Evolutionary conservation across 352 stramenopile genomes (phyloP).

Genomic region (Detonula confervacea): DNA sequence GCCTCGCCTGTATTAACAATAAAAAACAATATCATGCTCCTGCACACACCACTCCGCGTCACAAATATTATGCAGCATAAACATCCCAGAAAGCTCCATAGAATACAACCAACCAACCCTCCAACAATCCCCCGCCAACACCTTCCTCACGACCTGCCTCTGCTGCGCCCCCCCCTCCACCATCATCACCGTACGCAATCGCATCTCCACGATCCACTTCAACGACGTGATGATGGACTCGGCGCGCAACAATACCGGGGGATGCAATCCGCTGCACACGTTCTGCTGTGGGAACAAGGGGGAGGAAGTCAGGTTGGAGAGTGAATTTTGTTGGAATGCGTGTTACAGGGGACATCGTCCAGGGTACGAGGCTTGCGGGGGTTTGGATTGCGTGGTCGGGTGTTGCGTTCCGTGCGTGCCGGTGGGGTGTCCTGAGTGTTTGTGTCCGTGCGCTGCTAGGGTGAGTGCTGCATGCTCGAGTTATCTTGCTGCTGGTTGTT

Average conservation of each 20-base stretch:
- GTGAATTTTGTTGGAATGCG: conserved; percentile 41
- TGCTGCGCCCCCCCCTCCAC: conserved; percentile 50
- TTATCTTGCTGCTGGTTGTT: not conserved
- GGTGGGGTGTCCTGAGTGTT: conserved; percentile 43
- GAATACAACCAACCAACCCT: conserved; percentile 59
- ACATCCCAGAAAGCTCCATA: conserved; percentile 61
- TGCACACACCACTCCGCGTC: too few relatives aligned
- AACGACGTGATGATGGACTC: conserved; percentile 60
- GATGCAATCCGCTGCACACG: conserved; percentile 41
- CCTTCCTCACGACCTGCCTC: conserved; percentile 1
- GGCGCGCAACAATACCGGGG: conserved; percentile 50
- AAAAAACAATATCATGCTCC: too few relatives aligned
- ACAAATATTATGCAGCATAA: too few relatives aligned
- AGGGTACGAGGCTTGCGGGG: not conserved
- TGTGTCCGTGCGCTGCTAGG: conserved; percentile 43
- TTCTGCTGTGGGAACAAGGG: conserved; percentile 59
- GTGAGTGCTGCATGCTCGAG: conserved; percentile 8
- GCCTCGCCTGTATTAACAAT: too few relatives aligned
- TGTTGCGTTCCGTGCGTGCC: conserved; percentile 46
- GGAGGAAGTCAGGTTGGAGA: conserved; percentile 58
- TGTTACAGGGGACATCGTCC: conserved; percentile 50
- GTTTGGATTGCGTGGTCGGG: conserved; percentile 11
- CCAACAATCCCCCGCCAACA: conserved; percentile 34
- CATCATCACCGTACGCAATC: conserved; percentile 42
- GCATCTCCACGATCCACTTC: conserved; percentile 57